phyloP scores from a whole-genome alignment of 2,329 filamentous ascomycete species.

The Trichoderma breve region DNA sequence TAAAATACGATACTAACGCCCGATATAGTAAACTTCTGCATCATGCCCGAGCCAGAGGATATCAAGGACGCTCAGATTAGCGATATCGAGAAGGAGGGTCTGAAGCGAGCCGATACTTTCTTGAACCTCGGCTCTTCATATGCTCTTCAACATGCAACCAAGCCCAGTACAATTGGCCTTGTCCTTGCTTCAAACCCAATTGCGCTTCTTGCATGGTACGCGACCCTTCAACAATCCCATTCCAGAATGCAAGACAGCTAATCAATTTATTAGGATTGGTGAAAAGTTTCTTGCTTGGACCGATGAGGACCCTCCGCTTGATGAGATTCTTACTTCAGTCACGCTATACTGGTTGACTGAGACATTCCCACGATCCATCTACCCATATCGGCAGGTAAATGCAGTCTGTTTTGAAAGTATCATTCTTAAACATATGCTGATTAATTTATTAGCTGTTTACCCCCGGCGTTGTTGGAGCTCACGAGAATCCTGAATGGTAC shows the following conservation, averaged over 20 bases:
- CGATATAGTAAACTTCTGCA: conserved; percentile 5
- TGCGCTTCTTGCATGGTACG: conserved; percentile 8
- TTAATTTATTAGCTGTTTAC: background rate
- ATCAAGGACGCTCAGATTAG: background rate
- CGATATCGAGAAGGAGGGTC: background rate
- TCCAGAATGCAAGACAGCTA: background rate
- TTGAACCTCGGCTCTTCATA: background rate
- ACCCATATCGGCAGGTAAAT: conserved; percentile 11
- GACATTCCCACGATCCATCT: conserved; percentile 8
- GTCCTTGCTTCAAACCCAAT: conserved; percentile 10
- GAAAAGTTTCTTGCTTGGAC: conserved; percentile 17
- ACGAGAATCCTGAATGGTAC: conserved; percentile 2
- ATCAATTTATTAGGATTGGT: background rate
- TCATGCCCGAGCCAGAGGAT: conserved; percentile 5
- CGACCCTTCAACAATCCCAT: background rate
- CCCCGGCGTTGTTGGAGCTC: background rate
- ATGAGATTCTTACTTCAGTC: background rate
- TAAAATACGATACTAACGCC: background rate
- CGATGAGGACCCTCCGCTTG: conserved; percentile 1
- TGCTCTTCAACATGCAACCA: conserved; percentile 9
- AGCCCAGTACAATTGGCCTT: conserved; percentile 11
- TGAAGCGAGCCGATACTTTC: background rate
- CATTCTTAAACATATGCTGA: background rate
- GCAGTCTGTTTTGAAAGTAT: background rate
- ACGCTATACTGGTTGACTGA: conserved; percentile 13